Conservation (phyloP, 257 asterid species). For the Ajuga chamaepitys region DNA sequence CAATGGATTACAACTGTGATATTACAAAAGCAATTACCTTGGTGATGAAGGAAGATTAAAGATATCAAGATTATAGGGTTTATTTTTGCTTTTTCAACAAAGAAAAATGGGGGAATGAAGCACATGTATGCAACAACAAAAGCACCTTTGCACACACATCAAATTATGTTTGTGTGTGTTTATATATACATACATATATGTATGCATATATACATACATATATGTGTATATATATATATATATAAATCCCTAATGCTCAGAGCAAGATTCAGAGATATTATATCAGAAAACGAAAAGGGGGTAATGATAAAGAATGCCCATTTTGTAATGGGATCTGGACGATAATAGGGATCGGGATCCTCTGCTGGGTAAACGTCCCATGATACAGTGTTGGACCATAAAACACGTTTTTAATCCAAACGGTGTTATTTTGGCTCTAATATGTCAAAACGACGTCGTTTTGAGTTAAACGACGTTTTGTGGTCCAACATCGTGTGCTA, state of each 20-base stretch:
- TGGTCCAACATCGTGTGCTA: too few relatives aligned
- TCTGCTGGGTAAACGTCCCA: too few relatives aligned
- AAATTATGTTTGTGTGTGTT: constrained; percentile 1
- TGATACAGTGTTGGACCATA: too few relatives aligned
- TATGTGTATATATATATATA: constrained; percentile 7
- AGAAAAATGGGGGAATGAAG: constrained; percentile 15
- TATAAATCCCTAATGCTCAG: background rate
- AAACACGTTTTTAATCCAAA: too few relatives aligned
- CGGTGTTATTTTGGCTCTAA: too few relatives aligned
- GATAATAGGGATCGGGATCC: background rate
- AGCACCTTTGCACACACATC: constrained; percentile 21
- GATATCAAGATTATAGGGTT: constrained; percentile 14
- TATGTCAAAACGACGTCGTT: too few relatives aligned
- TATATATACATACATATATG: constrained; percentile 6
- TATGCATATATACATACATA: background rate
- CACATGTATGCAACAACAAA: constrained; percentile 71
- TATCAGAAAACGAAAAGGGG: constrained; percentile 2
- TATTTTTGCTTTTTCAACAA: background rate
- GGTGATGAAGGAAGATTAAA: constrained; percentile 37
- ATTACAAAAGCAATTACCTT: constrained; percentile 35
- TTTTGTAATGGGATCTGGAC: constrained; percentile 27
- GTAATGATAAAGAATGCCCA: constrained; percentile 15
- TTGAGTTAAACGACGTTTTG: too few relatives aligned
- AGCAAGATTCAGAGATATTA: constrained; percentile 18
- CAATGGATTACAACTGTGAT: constrained; percentile 26